These are phyloP conservation scores for Lanmaoa pseudosensibilis DNA, from an alignment of 768 basidiomycete species.

Conservation along the genomic window DNA sequence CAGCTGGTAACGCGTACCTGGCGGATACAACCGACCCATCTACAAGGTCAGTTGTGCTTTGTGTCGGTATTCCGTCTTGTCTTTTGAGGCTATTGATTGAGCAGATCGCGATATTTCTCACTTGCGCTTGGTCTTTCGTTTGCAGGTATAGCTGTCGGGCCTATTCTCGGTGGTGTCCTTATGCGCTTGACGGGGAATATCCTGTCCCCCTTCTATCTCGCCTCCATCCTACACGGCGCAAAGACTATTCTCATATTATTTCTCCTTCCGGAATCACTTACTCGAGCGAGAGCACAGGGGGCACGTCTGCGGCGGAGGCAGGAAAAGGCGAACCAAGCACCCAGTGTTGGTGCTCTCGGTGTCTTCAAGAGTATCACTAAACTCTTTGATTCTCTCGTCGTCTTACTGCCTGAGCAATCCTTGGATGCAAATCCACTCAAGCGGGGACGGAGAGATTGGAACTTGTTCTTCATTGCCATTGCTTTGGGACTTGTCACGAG, in stretches of 20 bases:
- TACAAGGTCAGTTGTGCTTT: slow-evolving; percentile 44
- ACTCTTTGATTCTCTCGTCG: slow-evolving; percentile 70
- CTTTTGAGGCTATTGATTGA: slow-evolving; percentile 1
- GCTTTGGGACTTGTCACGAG: slow-evolving; percentile 49
- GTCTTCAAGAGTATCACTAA: slow-evolving; percentile 47
- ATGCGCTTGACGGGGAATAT: slow-evolving; percentile 55
- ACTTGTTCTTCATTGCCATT: slow-evolving; percentile 53
- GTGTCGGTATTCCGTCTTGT: not conserved
- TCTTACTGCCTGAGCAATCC: slow-evolving; percentile 52
- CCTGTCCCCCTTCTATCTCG: slow-evolving; percentile 72
- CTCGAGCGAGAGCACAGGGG: slow-evolving; percentile 42
- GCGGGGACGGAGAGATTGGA: slow-evolving; percentile 57
- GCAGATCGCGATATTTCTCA: slow-evolving; percentile 66
- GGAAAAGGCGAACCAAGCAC: slow-evolving; percentile 8
- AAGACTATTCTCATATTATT: slow-evolving; percentile 53
- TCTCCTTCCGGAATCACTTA: slow-evolving; percentile 78
- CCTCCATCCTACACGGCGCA: slow-evolving; percentile 48
- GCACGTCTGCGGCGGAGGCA: slow-evolving; percentile 17
- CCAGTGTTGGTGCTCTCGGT: not conserved
- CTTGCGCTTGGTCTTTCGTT: slow-evolving; percentile 66
- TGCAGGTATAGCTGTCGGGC: slow-evolving; percentile 75
- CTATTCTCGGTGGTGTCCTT: slow-evolving; percentile 65
- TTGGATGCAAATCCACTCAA: slow-evolving; percentile 40
- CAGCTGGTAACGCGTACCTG: slow-evolving; percentile 63
- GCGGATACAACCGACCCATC: slow-evolving; percentile 63